Evolutionary conservation across 2,329 filamentous ascomycete species (phyloP), one percentile per base, ranked within the genome.

Genomic region (Penicillium sp.): DNA sequence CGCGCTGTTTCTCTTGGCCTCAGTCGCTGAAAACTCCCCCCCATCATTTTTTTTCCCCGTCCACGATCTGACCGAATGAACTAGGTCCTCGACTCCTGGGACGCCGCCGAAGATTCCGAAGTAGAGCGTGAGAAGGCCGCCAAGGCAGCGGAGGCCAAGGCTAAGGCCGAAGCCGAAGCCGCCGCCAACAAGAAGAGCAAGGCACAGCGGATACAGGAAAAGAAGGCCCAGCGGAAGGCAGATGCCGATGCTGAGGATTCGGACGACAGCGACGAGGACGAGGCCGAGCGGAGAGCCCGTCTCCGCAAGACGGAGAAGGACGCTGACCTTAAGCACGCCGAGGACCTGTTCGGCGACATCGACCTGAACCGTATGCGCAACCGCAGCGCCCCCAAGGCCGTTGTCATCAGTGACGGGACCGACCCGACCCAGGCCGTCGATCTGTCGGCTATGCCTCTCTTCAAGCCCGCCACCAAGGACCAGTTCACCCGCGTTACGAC

Each of bases 41-140:
- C n/a, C n/a, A n/a, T n/a, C n/a, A n/a, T n/a, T n/a, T n/a, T n/a
- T n/a, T n/a, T n/a, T n/a, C n/a, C n/a, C n/a, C n/a, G n/a, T n/a
- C n/a, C n/a, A n/a, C n/a, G n/a, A n/a, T n/a, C n/a, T n/a, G n/a
- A n/a, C 21, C 12, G 17, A 41, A 51, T 15, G 3, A 38, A n/a
- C n/a, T 57, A 95, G 85, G 88, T 97, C 50, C 81, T 96, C 65
- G 93, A 98, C 53, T 91, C 88, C 29, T 98, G 93, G 93, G 90
- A 97, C 64, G 91, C 88, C 51, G 90, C 87, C 60, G 93, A 97
- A 66, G 93, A 98, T 74, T 95, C 89, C 54, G 93, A 98, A 64
- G 91, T 84, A 62, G 93, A 98, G 76, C 87, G 89, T 63, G 90
- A 96, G 72, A 98, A 97, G 77, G 88, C 81, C 26, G 87, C 86